Percentiles rank a stretch among this genome's conserved stretches.
These are phyloP conservation scores for Trichoderma sp. DNA, from an alignment of 2,329 filamentous ascomycete species.

Conservation along the genomic window DNA sequence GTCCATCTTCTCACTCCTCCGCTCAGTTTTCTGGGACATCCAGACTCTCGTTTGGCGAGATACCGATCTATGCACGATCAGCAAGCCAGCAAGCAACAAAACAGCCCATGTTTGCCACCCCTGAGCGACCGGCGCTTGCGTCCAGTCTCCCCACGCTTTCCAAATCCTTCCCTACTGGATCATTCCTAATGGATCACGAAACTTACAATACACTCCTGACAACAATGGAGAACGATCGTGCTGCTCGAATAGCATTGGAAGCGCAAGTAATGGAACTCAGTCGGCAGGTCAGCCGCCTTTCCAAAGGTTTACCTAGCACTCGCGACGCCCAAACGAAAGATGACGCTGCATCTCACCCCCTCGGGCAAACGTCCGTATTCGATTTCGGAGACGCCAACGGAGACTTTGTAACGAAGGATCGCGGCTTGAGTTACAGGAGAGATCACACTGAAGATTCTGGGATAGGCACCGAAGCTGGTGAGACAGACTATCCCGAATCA, in stretches of 20 bases:
- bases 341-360: conserved; percentile 40
- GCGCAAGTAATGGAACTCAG: conserved; percentile 55
- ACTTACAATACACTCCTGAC: conserved; percentile 50
- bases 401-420: not conserved
- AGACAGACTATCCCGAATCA: conserved; percentile 49
- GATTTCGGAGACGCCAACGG: conserved; percentile 40
- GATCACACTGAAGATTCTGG: conserved; percentile 38
- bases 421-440: not conserved
- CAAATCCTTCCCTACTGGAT: conserved; percentile 33
- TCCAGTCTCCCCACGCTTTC: conserved; percentile 46
- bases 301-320: conserved; percentile 33
- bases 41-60: conserved; percentile 49
- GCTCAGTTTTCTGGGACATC: conserved; percentile 46
- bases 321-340: conserved; percentile 28
- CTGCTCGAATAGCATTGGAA: conserved; percentile 57
- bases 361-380: conserved; percentile 43
- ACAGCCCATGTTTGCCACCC: not conserved
- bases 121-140: conserved; percentile 45
- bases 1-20: conserved; percentile 27
- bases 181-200: conserved; percentile 45
- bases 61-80: conserved; percentile 45
- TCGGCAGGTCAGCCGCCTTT: conserved; percentile 51
- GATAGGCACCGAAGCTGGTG: conserved; percentile 39
- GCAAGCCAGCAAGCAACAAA: conserved; percentile 6
- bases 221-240: conserved; percentile 59